Conservation (phyloP, 73 alveolate genomes). For the Stentor roeselii region DNA sequence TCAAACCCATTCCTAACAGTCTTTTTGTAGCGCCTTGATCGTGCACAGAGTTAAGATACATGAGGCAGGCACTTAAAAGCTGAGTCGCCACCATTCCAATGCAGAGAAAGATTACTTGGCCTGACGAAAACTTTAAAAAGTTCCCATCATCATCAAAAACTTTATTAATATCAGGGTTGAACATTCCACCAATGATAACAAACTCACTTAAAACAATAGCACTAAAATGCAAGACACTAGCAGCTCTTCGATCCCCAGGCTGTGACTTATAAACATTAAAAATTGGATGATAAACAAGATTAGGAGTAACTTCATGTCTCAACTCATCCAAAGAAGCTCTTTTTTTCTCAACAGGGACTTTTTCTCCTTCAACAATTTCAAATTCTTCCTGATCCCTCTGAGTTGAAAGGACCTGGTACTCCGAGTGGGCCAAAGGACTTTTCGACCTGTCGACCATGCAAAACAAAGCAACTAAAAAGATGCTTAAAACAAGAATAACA, state of each 20-base stretch:
- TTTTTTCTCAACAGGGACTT: background rate
- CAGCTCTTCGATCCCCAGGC: background rate
- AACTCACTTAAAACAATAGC: background rate
- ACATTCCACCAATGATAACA: background rate
- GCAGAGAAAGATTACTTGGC: background rate
- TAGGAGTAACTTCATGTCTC: too few species aligned
- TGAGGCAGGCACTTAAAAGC: background rate
- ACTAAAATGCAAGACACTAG: background rate
- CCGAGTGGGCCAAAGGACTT: too few species aligned
- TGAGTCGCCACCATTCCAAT: background rate
- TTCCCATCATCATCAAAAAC: background rate
- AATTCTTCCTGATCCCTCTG: too few species aligned
- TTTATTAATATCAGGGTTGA: background rate
- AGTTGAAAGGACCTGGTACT: too few species aligned
- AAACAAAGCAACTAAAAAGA: background rate
- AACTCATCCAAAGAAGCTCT: too few species aligned
- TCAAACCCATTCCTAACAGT: background rate
- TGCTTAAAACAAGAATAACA: background rate
- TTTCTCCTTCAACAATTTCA: background rate
- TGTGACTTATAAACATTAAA: background rate
- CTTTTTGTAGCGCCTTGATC: background rate
- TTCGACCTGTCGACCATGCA: background rate
- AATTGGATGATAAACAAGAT: background rate
- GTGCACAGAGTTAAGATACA: background rate
- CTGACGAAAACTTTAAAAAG: background rate